Evolutionary conservation across 2,329 filamentous ascomycete genomes (phyloP).

Genomic region (Penicillium sumatraense): DNA sequence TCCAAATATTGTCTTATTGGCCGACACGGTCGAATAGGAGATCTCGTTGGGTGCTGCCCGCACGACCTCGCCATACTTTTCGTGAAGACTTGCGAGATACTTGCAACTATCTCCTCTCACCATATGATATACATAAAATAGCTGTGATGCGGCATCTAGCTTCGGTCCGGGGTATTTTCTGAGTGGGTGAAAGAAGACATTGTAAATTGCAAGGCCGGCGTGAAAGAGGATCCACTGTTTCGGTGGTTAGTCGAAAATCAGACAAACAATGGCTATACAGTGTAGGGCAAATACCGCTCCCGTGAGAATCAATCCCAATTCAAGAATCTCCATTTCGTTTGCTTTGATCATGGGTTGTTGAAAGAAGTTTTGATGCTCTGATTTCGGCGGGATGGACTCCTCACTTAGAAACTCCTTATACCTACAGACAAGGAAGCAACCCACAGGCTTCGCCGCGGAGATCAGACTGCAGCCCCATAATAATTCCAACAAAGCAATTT

Average conservation of each 20-base stretch:
- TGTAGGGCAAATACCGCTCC: background rate
- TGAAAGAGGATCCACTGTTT: background rate
- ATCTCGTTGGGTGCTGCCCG: constrained; percentile 10
- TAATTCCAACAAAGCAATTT: background rate
- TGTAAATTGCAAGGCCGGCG: background rate
- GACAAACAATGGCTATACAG: background rate
- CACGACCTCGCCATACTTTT: constrained; percentile 12
- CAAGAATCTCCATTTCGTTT: background rate
- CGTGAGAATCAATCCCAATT: background rate
- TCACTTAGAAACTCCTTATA: too few relatives aligned
- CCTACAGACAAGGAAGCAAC: too few relatives aligned
- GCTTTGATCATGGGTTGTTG: background rate
- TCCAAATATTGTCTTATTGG: constrained; percentile 10
- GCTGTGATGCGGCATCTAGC: constrained; percentile 2
- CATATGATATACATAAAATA: constrained; percentile 7
- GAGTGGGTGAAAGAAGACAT: constrained; percentile 9
- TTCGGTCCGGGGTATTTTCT: constrained; percentile 9
- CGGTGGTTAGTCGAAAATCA: background rate
- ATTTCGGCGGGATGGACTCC: too few relatives aligned
- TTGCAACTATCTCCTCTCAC: constrained; percentile 9
- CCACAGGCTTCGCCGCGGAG: background rate
- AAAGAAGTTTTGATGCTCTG: too few relatives aligned
- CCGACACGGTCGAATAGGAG: constrained; percentile 7
- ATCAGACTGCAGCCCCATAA: background rate
- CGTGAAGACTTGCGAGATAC: constrained; percentile 7